Percentiles rank a stretch among this genome's conserved stretches.
These are phyloP conservation scores for Calonectria fujianensis DNA, from an alignment of 2,329 filamentous ascomycete species.

Conservation along the genomic window DNA sequence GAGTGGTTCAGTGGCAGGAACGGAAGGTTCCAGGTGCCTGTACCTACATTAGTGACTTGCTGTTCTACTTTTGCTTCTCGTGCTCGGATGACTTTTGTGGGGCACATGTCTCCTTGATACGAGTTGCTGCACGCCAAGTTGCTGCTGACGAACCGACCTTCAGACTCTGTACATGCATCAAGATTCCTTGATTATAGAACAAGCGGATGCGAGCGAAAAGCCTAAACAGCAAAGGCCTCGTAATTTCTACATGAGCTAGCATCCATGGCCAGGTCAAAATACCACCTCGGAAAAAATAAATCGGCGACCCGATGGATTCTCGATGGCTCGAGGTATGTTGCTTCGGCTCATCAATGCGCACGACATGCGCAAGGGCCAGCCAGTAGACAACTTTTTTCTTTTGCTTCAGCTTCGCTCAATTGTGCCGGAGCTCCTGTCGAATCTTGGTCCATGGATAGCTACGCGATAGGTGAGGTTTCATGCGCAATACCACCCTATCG, in stretches of 20 bases:
- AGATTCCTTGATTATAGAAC: constrained; percentile 11
- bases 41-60: constrained; percentile 50
- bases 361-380: background rate
- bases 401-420: background rate
- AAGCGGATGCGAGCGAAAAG: constrained; percentile 8
- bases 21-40: constrained; percentile 37
- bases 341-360: constrained; percentile 3
- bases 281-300: background rate
- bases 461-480: constrained; percentile 17
- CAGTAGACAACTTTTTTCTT: background rate
- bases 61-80: constrained; percentile 38
- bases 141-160: constrained; percentile 5
- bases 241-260: background rate
- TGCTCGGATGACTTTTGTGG: constrained; percentile 48
- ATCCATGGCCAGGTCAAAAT: background rate
- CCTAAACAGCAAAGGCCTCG: constrained; percentile 5
- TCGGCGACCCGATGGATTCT: background rate
- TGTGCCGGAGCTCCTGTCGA: constrained; percentile 11
- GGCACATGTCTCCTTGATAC: constrained; percentile 48
- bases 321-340: background rate
- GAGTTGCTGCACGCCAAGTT: constrained; percentile 44
- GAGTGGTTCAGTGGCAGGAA: constrained; percentile 27
- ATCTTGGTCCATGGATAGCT: constrained; percentile 20
- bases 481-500: constrained; percentile 30
- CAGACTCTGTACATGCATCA: constrained; percentile 15